Base-by-base conservation (phyloP, 2,329 filamentous ascomycete species). In the Camillea tinctor region DNA sequence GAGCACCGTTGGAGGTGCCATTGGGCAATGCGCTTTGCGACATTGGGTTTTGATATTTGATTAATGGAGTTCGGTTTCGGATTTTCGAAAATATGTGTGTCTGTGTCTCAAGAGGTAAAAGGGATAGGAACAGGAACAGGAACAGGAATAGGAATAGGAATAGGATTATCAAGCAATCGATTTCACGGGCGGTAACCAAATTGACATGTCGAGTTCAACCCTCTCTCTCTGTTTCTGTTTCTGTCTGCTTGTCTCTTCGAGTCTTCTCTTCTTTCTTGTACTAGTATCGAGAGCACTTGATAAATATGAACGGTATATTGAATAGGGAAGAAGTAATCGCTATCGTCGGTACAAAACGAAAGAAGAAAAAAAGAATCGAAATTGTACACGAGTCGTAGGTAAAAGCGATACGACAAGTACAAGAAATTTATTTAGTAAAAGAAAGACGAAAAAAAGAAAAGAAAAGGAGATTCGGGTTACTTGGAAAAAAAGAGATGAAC, bases 1-100 rank as follows among this genome's bases (percentile, higher is more conserved):
- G 83, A 53, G 81, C 73, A 59, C 73, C 75, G 59, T 71, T 70
- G 21, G 72, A 69, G 60, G 68, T 67, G 70, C 74, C 75, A 69
- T 74, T 73, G 50, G 69, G 66, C 55, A 74, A 65, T 55, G 71
- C 70, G 62, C 71, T 71, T 67, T 79, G 79, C 59, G 76, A 76
- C 81, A 83, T 83, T 54, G 57, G 60, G 56, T 52, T 36, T 44
- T 40, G 13, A 15, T 22, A 23, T 23, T 22, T 36, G 50, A 51
- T 21, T 48, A 49, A 6, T 22, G 52, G 17, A 19, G 57, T 24
- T 52, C 21, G 36, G n/a, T 30, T 30, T 7, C 13, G 7, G 26
- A 4, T 30, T 30, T 7, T 30, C 26, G 26, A 4, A 11, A 9
- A 9, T 11, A 11, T 30, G 7, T 30, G 6, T 30, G 7, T 8